Evolutionary conservation across 305 asterid genomes (phyloP), one percentile per base, ranked within the genome.

Genomic region (Fraxinus nigra): DNA sequence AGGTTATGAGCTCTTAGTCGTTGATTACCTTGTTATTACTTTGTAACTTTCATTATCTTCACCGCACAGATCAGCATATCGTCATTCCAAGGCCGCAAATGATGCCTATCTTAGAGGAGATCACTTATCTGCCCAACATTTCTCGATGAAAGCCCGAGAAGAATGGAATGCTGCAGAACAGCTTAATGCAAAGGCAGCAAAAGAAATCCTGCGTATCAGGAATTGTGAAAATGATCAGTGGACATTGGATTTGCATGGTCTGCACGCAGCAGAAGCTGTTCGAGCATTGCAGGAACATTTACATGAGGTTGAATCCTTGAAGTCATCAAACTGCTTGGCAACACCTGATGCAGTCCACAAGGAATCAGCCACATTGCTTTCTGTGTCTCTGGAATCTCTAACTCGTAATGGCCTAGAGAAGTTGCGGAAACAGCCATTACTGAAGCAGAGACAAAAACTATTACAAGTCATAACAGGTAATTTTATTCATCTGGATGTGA

Each of bases 171-270:
- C 85, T 85, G 93, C 97, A 26, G 85, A 91, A 82, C 89, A 88
- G 82, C 90, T 95, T 51, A 93, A 95, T 90, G 81, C 90, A 77
- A 84, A 90, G 88, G 98, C 98, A 43, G 98, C 98, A 78, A 89
- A 80, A 84, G 94, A 90, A 81, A 95, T 95, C 78, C 81, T 95
- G 84, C 82, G 81, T 33, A 20, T 87, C 75, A 89, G 92, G 88
- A 95, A 95, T 80, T 24, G 77, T 76, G 81, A 87, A 79, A 95
- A 92, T 87, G 97, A 95, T 85, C 38, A 33, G 26, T 92, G 97
- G 97, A 91, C 93, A 79, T 75, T 95, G 88, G 98, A 95, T 86
- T 89, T 95, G 85, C 98, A 95, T 88, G 98, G 98, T 82, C 95
- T 95, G 82, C 98, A 95, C 85, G 91, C 97, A 59, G 85, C 86